Base-by-base conservation (phyloP, 768 basidiomycete species). In the Suillus ampliporus region DNA sequence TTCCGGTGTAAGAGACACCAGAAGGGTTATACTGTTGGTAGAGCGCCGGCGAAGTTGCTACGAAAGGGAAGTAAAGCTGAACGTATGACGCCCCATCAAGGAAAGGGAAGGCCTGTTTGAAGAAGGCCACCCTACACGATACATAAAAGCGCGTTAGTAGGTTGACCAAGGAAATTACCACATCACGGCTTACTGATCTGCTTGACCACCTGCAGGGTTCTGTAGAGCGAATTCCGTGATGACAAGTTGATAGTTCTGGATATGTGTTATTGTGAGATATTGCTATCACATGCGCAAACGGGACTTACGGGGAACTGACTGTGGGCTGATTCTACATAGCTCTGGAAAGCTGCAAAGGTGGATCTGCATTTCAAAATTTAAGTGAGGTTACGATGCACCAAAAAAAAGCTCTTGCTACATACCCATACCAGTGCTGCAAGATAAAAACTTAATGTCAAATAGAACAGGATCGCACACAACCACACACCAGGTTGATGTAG, bases 21-120 rank as follows among this genome's bases (percentile, higher is more conserved):
- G 15, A 1, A 4, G 66, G 17, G 26, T 74, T 68, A 43, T 79
- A 53, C 13, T 31, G 37, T 10, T 59, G 2, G 21, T 74, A 64
- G n/a, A 78, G 48, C 15, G 64, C 41, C 1, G 78, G 69, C n/a
- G 76, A 63, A 5, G 70, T 75, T 2, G 78, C 77, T 26, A 79
- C 37, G 65, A 78, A 78, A 40, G 77, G 77, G 69, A 79, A 78
- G 62, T 78, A 78, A 50, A 79, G 69, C 15, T 68, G 34, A 9
- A 78, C 72, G 10, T 72, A 78, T n/a, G 69, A 41, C 6, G 72
- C 65, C 2, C 44, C 21, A 23, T 78, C 77, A n/a, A 78, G 74
- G 71, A 79, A 79, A 11, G 70, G 0, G 34, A 78, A 75, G 3
- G 77, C 77, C 28, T 76, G 61, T 53, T 69, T 14, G 68, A 77